phyloP scores from a whole-genome alignment of 441 rosid genomes.

The Bruguiera hainesii region DNA sequence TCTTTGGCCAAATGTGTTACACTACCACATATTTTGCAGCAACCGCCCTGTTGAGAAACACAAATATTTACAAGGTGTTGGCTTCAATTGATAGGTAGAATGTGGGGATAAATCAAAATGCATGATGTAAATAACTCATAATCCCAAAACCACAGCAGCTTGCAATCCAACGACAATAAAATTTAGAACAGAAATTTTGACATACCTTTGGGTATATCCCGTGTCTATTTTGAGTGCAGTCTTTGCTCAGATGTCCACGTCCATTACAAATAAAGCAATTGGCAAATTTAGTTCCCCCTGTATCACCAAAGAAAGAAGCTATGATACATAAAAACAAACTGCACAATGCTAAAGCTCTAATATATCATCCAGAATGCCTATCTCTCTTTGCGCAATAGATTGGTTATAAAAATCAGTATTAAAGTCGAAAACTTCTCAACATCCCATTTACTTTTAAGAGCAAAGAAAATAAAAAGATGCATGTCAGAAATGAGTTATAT shows the following conservation, averaged over 20 bases:
- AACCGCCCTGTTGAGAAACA: conserved; percentile 57
- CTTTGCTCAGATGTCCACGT: conserved; percentile 84
- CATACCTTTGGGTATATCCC: conserved; percentile 95
- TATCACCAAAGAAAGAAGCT: conserved; percentile 10
- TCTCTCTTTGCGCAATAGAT: background rate
- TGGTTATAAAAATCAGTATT: background rate
- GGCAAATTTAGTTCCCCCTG: conserved; percentile 88
- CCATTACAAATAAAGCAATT: conserved; percentile 82
- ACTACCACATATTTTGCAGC: conserved; percentile 84
- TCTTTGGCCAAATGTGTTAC: conserved; percentile 95
- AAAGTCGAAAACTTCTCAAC: background rate
- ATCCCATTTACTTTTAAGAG: background rate
- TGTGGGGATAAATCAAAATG: conserved; percentile 1
- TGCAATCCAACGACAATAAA: background rate
- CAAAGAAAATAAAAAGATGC: too few relatives aligned
- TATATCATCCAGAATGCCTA: background rate
- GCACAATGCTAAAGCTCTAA: conserved; percentile 12
- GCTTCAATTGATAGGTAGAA: background rate
- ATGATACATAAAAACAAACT: conserved; percentile 7
- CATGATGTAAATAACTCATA: background rate
- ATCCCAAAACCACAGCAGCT: background rate
- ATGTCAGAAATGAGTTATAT: too few relatives aligned
- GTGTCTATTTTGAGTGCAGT: conserved; percentile 71
- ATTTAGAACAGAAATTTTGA: background rate
- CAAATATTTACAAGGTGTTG: conserved; percentile 11